Conservation (phyloP, 2,329 filamentous ascomycete genomes). For the Cladophialophora yegresii region DNA sequence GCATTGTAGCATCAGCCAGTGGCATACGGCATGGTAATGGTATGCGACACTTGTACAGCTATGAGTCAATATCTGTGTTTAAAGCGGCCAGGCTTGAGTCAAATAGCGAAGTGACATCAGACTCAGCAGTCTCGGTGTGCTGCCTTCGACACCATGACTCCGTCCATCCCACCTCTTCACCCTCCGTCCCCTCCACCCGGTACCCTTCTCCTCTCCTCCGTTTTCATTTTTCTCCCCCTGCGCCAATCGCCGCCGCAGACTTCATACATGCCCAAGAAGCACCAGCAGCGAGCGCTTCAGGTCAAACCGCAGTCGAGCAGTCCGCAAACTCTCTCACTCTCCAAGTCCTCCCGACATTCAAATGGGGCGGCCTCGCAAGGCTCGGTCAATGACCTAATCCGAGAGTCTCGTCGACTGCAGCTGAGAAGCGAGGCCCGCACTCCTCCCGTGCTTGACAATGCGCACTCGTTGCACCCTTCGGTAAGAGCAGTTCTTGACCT, state of each 20-base stretch:
- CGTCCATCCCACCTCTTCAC: not conserved
- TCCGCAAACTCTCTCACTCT: slow-evolving; percentile 45
- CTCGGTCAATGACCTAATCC: slow-evolving; percentile 53
- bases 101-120: not conserved
- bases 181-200: not conserved
- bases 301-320: slow-evolving; percentile 46
- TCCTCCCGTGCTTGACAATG: slow-evolving; percentile 32
- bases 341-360: slow-evolving; percentile 35
- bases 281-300: slow-evolving; percentile 42
- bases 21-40: not conserved
- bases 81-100: not conserved
- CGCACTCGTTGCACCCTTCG: slow-evolving; percentile 49
- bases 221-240: not conserved
- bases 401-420: slow-evolving; percentile 50
- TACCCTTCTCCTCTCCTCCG: not conserved
- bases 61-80: not conserved
- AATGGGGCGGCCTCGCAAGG: slow-evolving; percentile 36
- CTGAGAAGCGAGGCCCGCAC: slow-evolving; percentile 31
- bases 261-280: slow-evolving; percentile 51
- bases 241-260: not conserved
- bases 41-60: not conserved
- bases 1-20: not conserved
- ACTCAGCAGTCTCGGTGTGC: not conserved
- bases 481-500: slow-evolving; percentile 49
- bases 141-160: slow-evolving; percentile 1